A percentile compares a stretch with the other conserved stretches of the same genome.
Evolutionary conservation across 805 yeast genomes (phyloP).

Genomic region (Lipomyces yamadae): DNA sequence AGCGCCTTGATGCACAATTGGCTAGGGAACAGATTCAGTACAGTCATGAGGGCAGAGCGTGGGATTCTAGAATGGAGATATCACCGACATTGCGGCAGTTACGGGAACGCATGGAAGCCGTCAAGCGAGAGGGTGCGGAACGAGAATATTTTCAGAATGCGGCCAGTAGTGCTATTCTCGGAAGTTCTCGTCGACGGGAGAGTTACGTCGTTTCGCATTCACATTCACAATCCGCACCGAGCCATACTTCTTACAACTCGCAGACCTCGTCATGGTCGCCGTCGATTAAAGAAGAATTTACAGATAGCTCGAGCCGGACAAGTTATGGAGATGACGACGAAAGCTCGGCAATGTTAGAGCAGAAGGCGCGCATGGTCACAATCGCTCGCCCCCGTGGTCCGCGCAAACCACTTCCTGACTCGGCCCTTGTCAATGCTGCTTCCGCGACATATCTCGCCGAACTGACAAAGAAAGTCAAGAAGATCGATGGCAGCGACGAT

Average conservation of each 20-base stretch:
- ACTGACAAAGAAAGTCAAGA: constrained; percentile 48
- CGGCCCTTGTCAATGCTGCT: constrained; percentile 6
- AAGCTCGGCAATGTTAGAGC: constrained; percentile 2
- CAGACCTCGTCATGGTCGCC: constrained; percentile 8
- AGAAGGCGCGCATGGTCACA: constrained; percentile 38
- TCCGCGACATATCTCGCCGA: constrained; percentile 20
- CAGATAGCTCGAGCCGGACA: constrained; percentile 4
- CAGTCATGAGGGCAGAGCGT: constrained; percentile 49
- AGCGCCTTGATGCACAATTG: constrained; percentile 29
- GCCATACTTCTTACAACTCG: not conserved
- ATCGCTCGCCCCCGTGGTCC: constrained; percentile 23
- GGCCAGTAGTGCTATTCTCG: constrained; percentile 40
- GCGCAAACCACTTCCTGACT: constrained; percentile 22
- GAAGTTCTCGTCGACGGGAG: constrained; percentile 68
- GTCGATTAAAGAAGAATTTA: constrained; percentile 8
- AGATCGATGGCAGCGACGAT: constrained; percentile 52
- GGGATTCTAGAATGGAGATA: constrained; percentile 67
- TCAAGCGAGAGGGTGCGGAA: constrained; percentile 82
- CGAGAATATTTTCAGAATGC: constrained; percentile 58
- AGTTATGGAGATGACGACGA: constrained; percentile 9
- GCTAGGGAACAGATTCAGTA: constrained; percentile 49
- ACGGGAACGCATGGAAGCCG: constrained; percentile 80
- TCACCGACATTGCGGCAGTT: constrained; percentile 73
- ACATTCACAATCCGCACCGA: constrained; percentile 3
- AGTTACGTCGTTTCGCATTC: constrained; percentile 61